Conservation (phyloP, 2,329 filamentous ascomycete species). For the Beauveria pseudobassiana region DNA sequence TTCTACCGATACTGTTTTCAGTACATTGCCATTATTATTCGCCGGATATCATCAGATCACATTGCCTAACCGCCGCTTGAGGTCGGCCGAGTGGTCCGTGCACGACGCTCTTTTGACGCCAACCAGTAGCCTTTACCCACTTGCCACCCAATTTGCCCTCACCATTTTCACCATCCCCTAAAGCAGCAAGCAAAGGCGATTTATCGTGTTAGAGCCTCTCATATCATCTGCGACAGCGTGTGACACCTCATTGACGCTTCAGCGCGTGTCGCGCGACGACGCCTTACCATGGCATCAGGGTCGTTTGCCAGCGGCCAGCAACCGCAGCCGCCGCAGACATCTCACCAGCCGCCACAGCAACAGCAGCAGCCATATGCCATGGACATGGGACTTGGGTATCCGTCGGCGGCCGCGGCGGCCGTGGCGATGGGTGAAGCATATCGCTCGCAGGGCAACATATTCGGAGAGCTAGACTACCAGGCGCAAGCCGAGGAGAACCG, state of each 20-base stretch:
- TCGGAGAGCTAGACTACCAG: constrained; percentile 9
- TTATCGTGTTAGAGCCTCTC: background rate
- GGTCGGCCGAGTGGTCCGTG: constrained; percentile 1
- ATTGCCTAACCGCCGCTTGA: background rate
- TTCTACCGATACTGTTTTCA: too few species aligned
- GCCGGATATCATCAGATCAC: background rate
- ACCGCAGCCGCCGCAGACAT: constrained; percentile 18
- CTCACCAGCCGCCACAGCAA: constrained; percentile 12
- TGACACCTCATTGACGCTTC: background rate
- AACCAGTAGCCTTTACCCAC: background rate
- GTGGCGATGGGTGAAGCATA: constrained; percentile 7
- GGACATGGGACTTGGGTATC: background rate
- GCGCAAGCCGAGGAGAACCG: background rate
- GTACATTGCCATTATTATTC: background rate
- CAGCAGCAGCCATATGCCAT: constrained; percentile 10
- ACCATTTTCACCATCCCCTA: background rate
- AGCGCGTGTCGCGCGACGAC: background rate
- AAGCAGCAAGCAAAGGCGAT: constrained; percentile 7
- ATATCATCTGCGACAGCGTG: background rate
- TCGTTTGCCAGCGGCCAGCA: background rate
- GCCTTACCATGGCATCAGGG: background rate
- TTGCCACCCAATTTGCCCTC: background rate
- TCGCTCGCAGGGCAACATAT: background rate
- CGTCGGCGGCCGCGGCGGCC: background rate
- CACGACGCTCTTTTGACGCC: constrained; percentile 10